Percentiles rank a stretch among this genome's conserved stretches.
Evolutionary conservation across 2,329 filamentous ascomycete species (phyloP).

Genomic region (Zymoseptoria ardabiliae): DNA sequence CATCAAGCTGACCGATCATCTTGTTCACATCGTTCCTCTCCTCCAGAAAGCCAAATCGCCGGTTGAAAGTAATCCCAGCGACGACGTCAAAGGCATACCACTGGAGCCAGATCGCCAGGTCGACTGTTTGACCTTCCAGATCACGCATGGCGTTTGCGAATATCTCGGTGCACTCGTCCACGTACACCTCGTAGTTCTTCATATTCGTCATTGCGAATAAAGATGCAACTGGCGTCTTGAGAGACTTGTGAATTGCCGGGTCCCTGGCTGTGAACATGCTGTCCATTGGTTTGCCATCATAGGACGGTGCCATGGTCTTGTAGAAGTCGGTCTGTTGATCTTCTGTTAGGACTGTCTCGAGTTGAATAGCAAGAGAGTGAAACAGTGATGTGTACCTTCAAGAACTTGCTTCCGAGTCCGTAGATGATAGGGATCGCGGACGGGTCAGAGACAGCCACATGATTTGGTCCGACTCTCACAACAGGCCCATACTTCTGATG

Average conservation of each 20-base stretch:
- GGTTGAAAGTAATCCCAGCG: constrained; percentile 12
- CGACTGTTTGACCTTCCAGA: not conserved
- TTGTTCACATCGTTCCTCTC: constrained; percentile 7
- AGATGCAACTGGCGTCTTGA: constrained; percentile 19
- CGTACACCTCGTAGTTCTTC: constrained; percentile 68
- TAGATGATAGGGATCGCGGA: constrained; percentile 52
- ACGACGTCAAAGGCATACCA: constrained; percentile 17
- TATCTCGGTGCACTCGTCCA: constrained; percentile 62
- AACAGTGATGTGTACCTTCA: constrained; percentile 6
- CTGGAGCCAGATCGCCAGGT: constrained; percentile 5
- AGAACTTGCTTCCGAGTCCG: constrained; percentile 44
- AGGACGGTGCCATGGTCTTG: constrained; percentile 3
- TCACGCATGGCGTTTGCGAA: constrained; percentile 38
- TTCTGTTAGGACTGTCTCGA: not conserved
- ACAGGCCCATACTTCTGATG: constrained; percentile 64
- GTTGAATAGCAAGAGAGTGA: not conserved
- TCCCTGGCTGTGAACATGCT: constrained; percentile 5
- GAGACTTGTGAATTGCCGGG: constrained; percentile 1
- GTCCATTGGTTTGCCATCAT: not conserved
- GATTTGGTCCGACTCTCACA: constrained; percentile 67
- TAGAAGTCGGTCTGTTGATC: constrained; percentile 1
- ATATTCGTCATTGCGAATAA: constrained; percentile 51
- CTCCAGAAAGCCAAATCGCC: constrained; percentile 15
- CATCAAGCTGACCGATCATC: not conserved
- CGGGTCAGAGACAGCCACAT: constrained; percentile 65